Evolutionary conservation across 805 yeast genomes (phyloP), one percentile per base, ranked within the genome.

Genomic region (Suhomyces sp.): DNA sequence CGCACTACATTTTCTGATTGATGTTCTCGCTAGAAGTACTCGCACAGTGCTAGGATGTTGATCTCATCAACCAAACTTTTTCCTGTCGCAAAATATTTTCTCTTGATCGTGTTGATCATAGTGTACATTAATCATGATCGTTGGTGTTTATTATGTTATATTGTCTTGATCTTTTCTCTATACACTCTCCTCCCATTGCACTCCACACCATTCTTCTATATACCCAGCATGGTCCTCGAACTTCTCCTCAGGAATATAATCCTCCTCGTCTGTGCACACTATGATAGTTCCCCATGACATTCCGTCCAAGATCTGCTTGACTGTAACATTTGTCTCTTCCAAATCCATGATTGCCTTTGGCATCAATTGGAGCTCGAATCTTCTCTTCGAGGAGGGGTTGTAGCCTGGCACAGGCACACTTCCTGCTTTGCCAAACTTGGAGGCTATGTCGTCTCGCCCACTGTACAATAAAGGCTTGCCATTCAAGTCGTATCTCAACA

Each of bases 251-350:
- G 90, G 86, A 13, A 76, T 69, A 55, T 73, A 82, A 64, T 89
- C 96, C 57, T 83, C 85, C 6, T 71, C 69, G 59, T 89, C 91
- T 0, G 97, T 89, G 42, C 85, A 88, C 1, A 93, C 88, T 24
- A 90, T 72, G 29, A 94, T 88, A 0, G 98, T 88, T 1, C 97
- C 98, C 99, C 99, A 94, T 57, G 93, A 96, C 96, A 93, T 93
- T 10, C 98, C 97, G 35, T 83, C 83, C 44, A 79, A 61, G 2
- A 88, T 72, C 61, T 68, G 78, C 53, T 67, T 63, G 6, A 57
- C 58, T 29, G 57, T 54, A 19, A 49, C 51, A 3, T 57, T 54
- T 36, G 33, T 26, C 10, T 71, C 62, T 65, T 93, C 97, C 45
- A 94, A 76, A 62, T 90, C 93, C 48, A 89, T 76, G 50, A 94